Percentiles rank a stretch among this genome's conserved stretches.
phyloP scores from a whole-genome alignment of 306 rosid genomes.

The Ormosia semicastrata region DNA sequence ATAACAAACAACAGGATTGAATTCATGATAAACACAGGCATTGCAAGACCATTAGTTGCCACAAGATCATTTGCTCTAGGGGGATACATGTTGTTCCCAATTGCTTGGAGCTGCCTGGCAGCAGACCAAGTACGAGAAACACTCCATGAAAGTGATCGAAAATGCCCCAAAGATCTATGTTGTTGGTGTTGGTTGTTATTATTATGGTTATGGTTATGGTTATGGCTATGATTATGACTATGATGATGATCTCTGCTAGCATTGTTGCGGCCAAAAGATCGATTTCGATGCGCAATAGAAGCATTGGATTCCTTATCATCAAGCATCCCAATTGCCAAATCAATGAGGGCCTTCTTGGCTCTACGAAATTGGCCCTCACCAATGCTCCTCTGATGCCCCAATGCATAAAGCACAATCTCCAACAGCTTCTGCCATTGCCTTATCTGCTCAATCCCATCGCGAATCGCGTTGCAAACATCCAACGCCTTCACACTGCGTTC shows the following conservation, averaged over 20 bases:
- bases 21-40: constrained; percentile 61
- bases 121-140: constrained; percentile 96
- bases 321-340: constrained; percentile 75
- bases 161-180: constrained; percentile 55
- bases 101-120: constrained; percentile 82
- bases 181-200: constrained; percentile 8
- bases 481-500: constrained; percentile 87
- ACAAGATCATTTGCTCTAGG: constrained; percentile 67
- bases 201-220: not conserved
- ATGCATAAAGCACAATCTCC: constrained; percentile 74
- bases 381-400: constrained; percentile 54
- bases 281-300: constrained; percentile 56
- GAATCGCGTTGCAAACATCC: constrained; percentile 85
- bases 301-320: constrained; percentile 75
- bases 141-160: constrained; percentile 89
- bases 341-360: constrained; percentile 80
- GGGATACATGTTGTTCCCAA: constrained; percentile 59
- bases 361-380: constrained; percentile 93
- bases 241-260: constrained; percentile 36
- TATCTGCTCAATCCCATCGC: constrained; percentile 90
- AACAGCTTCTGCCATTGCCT: constrained; percentile 77
- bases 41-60: constrained; percentile 64
- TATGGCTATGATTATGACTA: not conserved
- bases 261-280: constrained; percentile 71
- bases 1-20: constrained; percentile 64